A percentile compares a stretch with the other conserved stretches of the same genome.
Evolutionary conservation across 1,284 basidiomycete species (phyloP).

Genomic region (Microbotryum saponariae): DNA sequence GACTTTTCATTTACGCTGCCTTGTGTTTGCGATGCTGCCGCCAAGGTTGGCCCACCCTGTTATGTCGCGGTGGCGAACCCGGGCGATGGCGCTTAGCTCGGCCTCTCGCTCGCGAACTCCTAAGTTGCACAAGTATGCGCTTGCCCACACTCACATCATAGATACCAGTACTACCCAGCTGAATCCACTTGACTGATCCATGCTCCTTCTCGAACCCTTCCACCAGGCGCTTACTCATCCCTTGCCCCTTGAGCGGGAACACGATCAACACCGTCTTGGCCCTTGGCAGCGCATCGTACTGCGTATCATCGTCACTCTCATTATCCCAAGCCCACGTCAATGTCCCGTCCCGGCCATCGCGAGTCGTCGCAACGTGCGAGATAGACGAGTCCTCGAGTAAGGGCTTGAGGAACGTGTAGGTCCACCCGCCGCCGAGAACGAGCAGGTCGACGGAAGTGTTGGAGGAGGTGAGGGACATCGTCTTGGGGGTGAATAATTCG

Average conservation of each 20-base stretch:
- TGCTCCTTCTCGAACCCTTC: constrained; percentile 37
- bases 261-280: constrained; percentile 56
- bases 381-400: constrained; percentile 46
- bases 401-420: constrained; percentile 55
- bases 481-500: too few relatives aligned
- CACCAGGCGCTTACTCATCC: constrained; percentile 46
- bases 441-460: constrained; percentile 49
- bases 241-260: constrained; percentile 52
- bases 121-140: too few relatives aligned
- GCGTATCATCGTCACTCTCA: constrained; percentile 41
- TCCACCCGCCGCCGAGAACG: constrained; percentile 57
- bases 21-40: constrained; percentile 4
- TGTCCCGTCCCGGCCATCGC: constrained; percentile 43
- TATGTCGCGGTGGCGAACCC: background rate
- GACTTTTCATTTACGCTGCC: background rate
- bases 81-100: too few relatives aligned
- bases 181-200: constrained; percentile 47
- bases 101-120: too few relatives aligned
- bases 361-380: constrained; percentile 53
- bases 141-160: constrained; percentile 49
- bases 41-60: constrained; percentile 35
- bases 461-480: background rate
- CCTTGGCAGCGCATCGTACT: constrained; percentile 49
- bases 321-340: constrained; percentile 40
- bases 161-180: constrained; percentile 57